Conservation (phyloP, 768 basidiomycete genomes). For the Hericium erinaceus region DNA sequence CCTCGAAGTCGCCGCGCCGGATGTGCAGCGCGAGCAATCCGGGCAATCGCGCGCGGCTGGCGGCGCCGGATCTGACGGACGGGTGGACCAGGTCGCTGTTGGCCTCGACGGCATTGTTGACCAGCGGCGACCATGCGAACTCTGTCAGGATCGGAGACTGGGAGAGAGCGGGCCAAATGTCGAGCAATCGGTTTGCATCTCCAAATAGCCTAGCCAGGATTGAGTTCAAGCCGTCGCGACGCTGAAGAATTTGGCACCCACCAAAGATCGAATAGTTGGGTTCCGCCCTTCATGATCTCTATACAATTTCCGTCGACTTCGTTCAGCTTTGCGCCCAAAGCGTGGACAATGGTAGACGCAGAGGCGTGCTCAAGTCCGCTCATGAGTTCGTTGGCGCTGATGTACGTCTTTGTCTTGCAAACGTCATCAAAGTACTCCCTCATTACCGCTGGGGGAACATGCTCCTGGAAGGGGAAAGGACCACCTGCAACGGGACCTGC, state of each 20-base stretch:
- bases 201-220: conserved; percentile 24
- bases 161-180: conserved; percentile 25
- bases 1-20: conserved; percentile 38
- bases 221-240: neutral
- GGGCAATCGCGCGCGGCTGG: conserved; percentile 17
- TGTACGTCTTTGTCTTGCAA: conserved; percentile 27
- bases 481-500: conserved; percentile 35
- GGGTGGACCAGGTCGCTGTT: conserved; percentile 20
- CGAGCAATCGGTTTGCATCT: conserved; percentile 21
- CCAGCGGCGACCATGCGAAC: conserved; percentile 30
- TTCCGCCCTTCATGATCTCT: conserved; percentile 26
- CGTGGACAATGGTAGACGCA: conserved; percentile 23
- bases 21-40: conserved; percentile 40
- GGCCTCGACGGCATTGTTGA: conserved; percentile 22
- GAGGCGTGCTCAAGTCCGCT: conserved; percentile 18
- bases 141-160: conserved; percentile 25
- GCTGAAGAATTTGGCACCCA: conserved; percentile 14
- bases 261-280: conserved; percentile 28
- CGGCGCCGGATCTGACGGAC: neutral
- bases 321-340: conserved; percentile 28
- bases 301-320: conserved; percentile 31
- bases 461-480: conserved; percentile 24
- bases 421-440: conserved; percentile 29
- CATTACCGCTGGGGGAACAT: conserved; percentile 26
- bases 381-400: conserved; percentile 23